Conservation (phyloP, 179 eudicot genomes). For the Beta macrorhiza region DNA sequence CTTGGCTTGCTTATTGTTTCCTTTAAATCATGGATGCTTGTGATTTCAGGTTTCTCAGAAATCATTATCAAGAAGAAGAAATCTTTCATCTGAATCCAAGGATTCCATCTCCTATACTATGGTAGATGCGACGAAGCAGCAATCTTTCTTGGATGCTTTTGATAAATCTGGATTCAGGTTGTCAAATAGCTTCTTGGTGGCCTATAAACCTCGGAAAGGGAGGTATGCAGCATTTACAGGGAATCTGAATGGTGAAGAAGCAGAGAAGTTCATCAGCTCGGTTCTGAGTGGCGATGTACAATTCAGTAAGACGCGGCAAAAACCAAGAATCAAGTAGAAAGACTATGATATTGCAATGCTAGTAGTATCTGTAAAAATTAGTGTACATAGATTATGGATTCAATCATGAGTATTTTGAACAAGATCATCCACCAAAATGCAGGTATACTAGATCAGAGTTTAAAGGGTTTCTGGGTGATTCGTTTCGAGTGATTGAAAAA, state of each 20-base stretch:
- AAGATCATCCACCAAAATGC: neutral
- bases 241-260: conserved; percentile 55
- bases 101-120: conserved; percentile 65
- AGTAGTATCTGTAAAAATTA: conserved; percentile 11
- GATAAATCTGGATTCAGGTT: conserved; percentile 68
- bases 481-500: neutral
- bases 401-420: neutral
- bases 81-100: conserved; percentile 38
- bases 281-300: conserved; percentile 85
- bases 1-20: neutral
- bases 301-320: conserved; percentile 59
- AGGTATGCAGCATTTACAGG: conserved; percentile 58
- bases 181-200: conserved; percentile 53
- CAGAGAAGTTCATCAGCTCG: conserved; percentile 65
- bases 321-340: conserved; percentile 44
- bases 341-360: neutral
- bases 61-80: conserved; percentile 56
- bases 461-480: neutral
- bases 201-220: conserved; percentile 80
- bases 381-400: neutral
- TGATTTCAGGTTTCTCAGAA: conserved; percentile 68
- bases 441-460: neutral
- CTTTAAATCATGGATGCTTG: neutral
- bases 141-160: conserved; percentile 57
- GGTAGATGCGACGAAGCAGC: conserved; percentile 70